A percentile compares a stretch with the other conserved stretches of the same genome.
Evolutionary conservation across 257 asterid species (phyloP).

Genomic region (Solanum chmielewskii): DNA sequence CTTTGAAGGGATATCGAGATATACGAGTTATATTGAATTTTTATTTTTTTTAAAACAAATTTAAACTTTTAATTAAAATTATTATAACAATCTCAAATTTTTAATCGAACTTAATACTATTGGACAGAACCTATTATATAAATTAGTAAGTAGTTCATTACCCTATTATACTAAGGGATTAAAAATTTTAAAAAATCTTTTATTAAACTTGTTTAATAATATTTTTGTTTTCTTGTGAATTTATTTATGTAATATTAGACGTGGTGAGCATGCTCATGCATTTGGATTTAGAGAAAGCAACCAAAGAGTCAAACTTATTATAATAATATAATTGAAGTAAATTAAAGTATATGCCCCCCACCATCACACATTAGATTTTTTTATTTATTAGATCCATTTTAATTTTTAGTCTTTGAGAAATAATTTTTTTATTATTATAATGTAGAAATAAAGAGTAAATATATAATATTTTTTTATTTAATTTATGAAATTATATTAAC

Average conservation of each 20-base stretch:
- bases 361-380: background rate
- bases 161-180: background rate
- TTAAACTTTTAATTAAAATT: no score
- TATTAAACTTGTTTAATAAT: background rate
- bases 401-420: background rate
- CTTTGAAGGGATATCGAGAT: background rate
- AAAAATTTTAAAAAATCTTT: background rate
- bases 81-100: no score
- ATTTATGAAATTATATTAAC: background rate
- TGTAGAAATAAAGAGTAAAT: background rate
- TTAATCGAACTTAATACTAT: fast-evolving
- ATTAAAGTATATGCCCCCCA: background rate
- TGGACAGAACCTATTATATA: no score
- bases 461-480: fast-evolving
- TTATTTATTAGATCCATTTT: background rate
- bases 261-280: background rate
- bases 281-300: background rate
- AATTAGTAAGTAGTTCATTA: background rate
- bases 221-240: background rate
- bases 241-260: background rate
- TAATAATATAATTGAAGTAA: background rate
- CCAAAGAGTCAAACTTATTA: background rate
- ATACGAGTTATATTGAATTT: no score
- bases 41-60: fast-evolving
- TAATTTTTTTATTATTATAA: fast-evolving